Evolutionary conservation across 192 early-diverging fungal genomes (phyloP).

Genomic region (Entomortierella beljakovae): DNA sequence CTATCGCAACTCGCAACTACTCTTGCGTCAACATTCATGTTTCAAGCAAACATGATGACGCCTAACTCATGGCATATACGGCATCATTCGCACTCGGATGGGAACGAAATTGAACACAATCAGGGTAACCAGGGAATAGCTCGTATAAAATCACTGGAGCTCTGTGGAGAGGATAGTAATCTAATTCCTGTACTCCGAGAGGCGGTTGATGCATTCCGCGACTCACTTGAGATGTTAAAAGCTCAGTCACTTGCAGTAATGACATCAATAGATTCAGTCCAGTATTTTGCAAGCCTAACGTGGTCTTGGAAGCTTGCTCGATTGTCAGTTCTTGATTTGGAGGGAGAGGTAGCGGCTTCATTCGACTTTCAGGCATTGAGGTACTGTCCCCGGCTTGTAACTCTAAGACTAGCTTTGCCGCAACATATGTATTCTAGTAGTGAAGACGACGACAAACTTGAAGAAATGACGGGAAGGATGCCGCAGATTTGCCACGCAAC

Average conservation of each 20-base stretch:
- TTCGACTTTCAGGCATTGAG: slow-evolving; percentile 30
- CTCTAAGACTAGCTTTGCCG: slow-evolving; percentile 24
- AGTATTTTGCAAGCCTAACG: slow-evolving; percentile 8
- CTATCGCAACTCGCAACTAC: not conserved
- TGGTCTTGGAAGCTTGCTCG: slow-evolving; percentile 35
- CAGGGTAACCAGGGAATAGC: not conserved
- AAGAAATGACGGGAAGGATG: slow-evolving; percentile 18
- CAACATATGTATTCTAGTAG: slow-evolving; percentile 41
- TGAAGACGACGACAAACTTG: slow-evolving; percentile 26
- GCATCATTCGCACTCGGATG: slow-evolving; percentile 10
- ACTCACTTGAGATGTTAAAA: slow-evolving; percentile 31
- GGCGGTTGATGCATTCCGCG: slow-evolving; percentile 39
- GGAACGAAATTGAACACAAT: slow-evolving; percentile 7
- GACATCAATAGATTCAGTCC: slow-evolving; percentile 3
- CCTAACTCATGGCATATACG: slow-evolving; percentile 10
- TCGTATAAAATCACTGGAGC: slow-evolving; percentile 27
- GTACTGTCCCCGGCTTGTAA: slow-evolving; percentile 21
- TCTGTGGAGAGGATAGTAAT: slow-evolving; percentile 33
- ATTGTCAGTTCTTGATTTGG: slow-evolving; percentile 25
- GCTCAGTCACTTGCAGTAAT: slow-evolving; percentile 23
- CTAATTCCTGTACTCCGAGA: slow-evolving; percentile 33
- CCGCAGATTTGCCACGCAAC: slow-evolving; percentile 27
- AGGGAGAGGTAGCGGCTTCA: slow-evolving; percentile 36
- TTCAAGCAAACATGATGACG: not conserved
- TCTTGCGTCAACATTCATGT: not conserved